Evolutionary conservation across 192 early-diverging fungal genomes (phyloP).

Genomic region (Rhizophagus sp.): DNA sequence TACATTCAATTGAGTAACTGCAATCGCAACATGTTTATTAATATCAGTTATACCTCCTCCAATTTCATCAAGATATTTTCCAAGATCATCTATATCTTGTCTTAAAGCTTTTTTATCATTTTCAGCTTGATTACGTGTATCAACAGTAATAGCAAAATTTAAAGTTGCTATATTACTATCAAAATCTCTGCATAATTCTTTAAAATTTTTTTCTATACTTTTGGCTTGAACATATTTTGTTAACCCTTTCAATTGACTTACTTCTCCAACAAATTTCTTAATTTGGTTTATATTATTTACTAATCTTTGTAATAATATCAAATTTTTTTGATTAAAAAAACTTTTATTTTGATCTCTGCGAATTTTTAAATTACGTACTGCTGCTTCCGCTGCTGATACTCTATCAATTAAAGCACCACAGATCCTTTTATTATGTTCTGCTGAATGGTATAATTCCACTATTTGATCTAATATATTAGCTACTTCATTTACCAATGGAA

Average conservation of each 20-base stretch:
- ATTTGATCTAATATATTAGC: not conserved
- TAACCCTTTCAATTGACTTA: not conserved
- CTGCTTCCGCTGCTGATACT: not conserved
- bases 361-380: not conserved
- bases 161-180: not conserved
- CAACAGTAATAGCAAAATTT: not conserved
- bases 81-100: not conserved
- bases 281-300: not conserved
- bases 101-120: not conserved
- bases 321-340: not conserved
- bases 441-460: not conserved
- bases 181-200: not conserved
- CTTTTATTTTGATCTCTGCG: not conserved
- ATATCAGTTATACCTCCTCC: not conserved
- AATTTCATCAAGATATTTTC: not conserved
- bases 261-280: not conserved
- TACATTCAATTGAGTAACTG: not conserved
- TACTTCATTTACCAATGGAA: not conserved
- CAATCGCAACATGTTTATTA: not conserved
- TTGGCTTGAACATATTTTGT: slow-evolving; percentile 11
- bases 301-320: not conserved
- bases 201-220: not conserved
- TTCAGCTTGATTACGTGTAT: not conserved
- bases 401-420: not conserved
- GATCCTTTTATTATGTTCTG: not conserved